Conservation (phyloP, 2,329 filamentous ascomycete genomes). For the Penicillium italicum region DNA sequence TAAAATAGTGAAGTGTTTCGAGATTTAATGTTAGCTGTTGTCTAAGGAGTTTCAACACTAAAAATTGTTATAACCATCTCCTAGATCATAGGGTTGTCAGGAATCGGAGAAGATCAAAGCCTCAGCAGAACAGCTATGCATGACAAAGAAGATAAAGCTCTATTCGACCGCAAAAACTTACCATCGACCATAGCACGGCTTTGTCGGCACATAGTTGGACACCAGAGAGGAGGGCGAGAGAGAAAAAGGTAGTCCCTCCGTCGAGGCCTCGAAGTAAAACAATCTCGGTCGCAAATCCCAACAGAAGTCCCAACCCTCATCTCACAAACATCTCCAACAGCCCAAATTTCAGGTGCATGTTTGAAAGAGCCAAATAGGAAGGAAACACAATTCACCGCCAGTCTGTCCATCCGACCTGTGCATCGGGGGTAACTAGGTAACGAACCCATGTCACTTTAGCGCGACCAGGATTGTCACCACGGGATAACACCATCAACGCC, state of each 20-base stretch:
- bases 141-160: neutral
- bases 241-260: neutral
- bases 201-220: neutral
- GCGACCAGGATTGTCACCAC: neutral
- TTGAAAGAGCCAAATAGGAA: conserved; percentile 1
- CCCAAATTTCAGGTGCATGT: neutral
- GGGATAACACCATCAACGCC: neutral
- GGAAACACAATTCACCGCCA: conserved; percentile 9
- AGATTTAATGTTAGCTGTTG: too few relatives aligned
- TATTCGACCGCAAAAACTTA: neutral
- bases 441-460: conserved; percentile 1
- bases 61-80: neutral
- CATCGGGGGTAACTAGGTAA: neutral
- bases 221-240: too few relatives aligned
- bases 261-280: neutral
- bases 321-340: neutral
- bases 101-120: neutral
- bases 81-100: neutral
- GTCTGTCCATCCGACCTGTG: neutral
- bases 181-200: neutral
- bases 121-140: neutral
- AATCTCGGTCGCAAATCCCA: neutral
- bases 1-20: too few relatives aligned
- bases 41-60: neutral
- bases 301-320: neutral